These are phyloP conservation scores for Acacia confusa DNA, from an alignment of 306 rosid genomes.

Conservation along the genomic window DNA sequence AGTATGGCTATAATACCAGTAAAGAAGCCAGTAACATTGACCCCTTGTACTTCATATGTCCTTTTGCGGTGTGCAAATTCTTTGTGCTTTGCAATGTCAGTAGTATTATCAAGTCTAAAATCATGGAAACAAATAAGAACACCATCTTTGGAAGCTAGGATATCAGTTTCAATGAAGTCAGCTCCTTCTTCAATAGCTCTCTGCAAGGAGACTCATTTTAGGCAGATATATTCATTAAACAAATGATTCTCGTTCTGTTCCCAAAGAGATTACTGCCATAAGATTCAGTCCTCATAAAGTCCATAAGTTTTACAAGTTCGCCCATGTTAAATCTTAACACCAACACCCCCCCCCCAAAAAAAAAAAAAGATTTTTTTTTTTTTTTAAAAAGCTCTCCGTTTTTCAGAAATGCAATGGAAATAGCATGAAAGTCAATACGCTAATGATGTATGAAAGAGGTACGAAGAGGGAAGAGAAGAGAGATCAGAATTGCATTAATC, in stretches of 20 bases:
- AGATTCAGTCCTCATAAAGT: background rate
- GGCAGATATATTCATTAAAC: slow-evolving; percentile 12
- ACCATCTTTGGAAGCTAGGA: slow-evolving; percentile 87
- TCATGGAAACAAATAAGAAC: slow-evolving; percentile 85
- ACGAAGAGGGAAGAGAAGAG: too few relatives aligned
- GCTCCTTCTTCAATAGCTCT: slow-evolving; percentile 96
- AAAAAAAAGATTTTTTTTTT: too few relatives aligned
- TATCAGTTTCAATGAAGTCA: slow-evolving; percentile 94
- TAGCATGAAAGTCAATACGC: too few relatives aligned
- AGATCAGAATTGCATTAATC: too few relatives aligned
- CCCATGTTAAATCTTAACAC: background rate
- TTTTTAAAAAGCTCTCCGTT: too few relatives aligned
- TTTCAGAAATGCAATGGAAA: too few relatives aligned
- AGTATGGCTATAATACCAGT: slow-evolving; percentile 42
- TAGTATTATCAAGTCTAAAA: slow-evolving; percentile 68
- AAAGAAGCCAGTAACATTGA: slow-evolving; percentile 70
- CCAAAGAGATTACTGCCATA: background rate
- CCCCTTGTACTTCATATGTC: slow-evolving; percentile 81
- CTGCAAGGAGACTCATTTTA: slow-evolving; percentile 48
- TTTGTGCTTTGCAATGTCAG: slow-evolving; percentile 58
- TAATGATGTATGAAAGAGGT: too few relatives aligned
- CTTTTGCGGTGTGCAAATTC: slow-evolving; percentile 78
- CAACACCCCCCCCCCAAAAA: too few relatives aligned
- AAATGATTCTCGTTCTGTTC: background rate
- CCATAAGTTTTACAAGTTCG: background rate